phyloP scores from a whole-genome alignment of 768 basidiomycete species.

The Kwoniella europaea region DNA sequence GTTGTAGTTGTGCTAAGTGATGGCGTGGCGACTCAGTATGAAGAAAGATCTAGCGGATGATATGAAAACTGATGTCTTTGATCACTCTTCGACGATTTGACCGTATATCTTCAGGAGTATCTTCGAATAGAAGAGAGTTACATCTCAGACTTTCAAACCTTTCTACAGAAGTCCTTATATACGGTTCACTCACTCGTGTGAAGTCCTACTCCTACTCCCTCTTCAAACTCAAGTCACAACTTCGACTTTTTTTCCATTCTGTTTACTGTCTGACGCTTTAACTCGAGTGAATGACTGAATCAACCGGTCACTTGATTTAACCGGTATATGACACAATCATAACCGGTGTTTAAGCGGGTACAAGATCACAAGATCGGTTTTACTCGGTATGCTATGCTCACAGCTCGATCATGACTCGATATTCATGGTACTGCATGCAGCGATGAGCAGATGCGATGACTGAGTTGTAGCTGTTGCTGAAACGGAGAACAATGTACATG shows the following conservation, averaged over 20 bases:
- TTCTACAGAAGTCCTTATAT: not conserved
- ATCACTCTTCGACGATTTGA: too few relatives aligned
- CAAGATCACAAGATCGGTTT: conserved; percentile 1
- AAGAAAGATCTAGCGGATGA: too few relatives aligned
- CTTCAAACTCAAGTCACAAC: not conserved
- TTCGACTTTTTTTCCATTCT: not conserved
- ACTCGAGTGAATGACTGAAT: conserved; percentile 8
- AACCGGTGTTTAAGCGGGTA: conserved; percentile 12
- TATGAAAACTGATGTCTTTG: too few relatives aligned
- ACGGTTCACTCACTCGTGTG: not conserved
- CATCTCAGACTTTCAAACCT: too few relatives aligned
- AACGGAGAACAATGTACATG: not conserved
- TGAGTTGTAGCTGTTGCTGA: not conserved
- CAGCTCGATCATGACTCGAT: not conserved
- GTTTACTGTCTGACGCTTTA: not conserved
- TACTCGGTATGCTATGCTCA: conserved; percentile 16
- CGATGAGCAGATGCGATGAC: not conserved
- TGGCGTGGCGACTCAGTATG: too few relatives aligned
- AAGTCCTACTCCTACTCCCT: conserved; percentile 1
- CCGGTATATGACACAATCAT: not conserved
- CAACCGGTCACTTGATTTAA: conserved; percentile 14
- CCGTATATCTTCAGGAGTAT: too few relatives aligned
- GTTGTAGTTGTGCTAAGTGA: not conserved
- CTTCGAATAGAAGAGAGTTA: too few relatives aligned
- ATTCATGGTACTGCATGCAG: not conserved